Evolutionary conservation across 768 basidiomycete genomes (phyloP).

Genomic region (Boletus vermiculosoides): DNA sequence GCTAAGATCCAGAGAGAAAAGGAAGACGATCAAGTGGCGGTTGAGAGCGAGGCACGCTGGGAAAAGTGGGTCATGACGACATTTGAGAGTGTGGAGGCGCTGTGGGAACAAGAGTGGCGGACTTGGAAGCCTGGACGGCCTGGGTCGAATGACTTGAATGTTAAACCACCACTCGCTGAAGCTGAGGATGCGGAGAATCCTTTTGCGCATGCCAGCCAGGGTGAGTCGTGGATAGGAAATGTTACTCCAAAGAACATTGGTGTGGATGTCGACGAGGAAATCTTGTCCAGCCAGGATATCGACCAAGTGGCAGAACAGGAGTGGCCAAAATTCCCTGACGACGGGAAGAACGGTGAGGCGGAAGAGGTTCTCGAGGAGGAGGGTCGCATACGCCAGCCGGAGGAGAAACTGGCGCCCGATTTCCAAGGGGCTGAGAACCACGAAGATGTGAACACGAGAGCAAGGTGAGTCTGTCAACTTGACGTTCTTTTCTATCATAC

Average conservation of each 20-base stretch:
- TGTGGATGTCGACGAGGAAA: slow-evolving; percentile 31
- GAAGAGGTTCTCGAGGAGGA: slow-evolving; percentile 17
- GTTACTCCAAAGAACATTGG: slow-evolving; percentile 11
- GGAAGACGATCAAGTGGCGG: slow-evolving; percentile 23
- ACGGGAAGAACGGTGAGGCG: slow-evolving; percentile 13
- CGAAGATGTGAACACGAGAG: not conserved
- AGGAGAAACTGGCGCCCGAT: not conserved
- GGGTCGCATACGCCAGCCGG: not conserved
- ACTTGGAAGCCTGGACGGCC: slow-evolving; percentile 50
- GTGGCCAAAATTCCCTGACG: slow-evolving; percentile 12
- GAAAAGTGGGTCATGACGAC: slow-evolving; percentile 78
- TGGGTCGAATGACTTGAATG: slow-evolving; percentile 11
- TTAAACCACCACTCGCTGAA: slow-evolving; percentile 17
- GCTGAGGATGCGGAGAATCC: slow-evolving; percentile 21
- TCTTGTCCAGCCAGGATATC: slow-evolving; percentile 37
- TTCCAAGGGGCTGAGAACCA: not conserved
- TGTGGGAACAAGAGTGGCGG: slow-evolving; percentile 69
- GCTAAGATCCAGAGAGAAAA: slow-evolving; percentile 55
- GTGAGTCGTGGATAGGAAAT: slow-evolving; percentile 9
- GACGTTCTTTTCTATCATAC: not conserved
- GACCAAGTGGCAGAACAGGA: slow-evolving; percentile 27
- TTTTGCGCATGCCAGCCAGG: slow-evolving; percentile 23
- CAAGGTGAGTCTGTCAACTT: not conserved
- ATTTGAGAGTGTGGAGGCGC: slow-evolving; percentile 85
- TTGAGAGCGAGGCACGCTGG: slow-evolving; percentile 45